Evolutionary conservation across 192 early-diverging fungal species (phyloP).

Genomic region (Entomortierella chlamydospora): DNA sequence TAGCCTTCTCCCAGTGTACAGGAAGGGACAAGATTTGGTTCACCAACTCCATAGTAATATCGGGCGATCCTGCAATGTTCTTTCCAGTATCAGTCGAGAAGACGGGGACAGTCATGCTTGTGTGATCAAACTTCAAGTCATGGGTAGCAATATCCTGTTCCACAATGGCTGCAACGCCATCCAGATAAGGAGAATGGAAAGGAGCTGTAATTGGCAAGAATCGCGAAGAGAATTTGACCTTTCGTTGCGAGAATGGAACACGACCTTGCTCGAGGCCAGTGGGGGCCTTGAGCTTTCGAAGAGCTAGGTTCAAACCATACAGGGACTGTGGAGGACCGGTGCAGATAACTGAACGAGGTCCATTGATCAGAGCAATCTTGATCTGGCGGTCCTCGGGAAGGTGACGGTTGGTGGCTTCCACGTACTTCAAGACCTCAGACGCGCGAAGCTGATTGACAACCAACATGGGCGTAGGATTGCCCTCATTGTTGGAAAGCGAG

Average conservation of each 20-base stretch:
- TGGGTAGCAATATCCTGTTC: constrained; percentile 76
- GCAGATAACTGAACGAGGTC: constrained; percentile 88
- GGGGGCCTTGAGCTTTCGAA: constrained; percentile 93
- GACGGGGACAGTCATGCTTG: constrained; percentile 79
- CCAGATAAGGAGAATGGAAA: constrained; percentile 89
- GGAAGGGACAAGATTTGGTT: constrained; percentile 76
- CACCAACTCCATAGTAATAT: constrained; percentile 76
- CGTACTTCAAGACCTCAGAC: constrained; percentile 85
- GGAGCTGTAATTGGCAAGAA: constrained; percentile 94
- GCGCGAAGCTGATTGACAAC: constrained; percentile 86
- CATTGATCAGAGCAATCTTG: constrained; percentile 89
- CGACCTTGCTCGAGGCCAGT: constrained; percentile 88
- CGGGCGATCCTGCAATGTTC: constrained; percentile 70
- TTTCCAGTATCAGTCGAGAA: constrained; percentile 85
- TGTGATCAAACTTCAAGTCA: constrained; percentile 70
- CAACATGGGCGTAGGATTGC: constrained; percentile 93
- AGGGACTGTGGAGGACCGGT: constrained; percentile 92
- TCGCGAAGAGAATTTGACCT: constrained; percentile 89
- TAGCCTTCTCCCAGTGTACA: constrained; percentile 82
- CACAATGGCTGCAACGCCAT: constrained; percentile 70
- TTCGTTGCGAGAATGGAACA: constrained; percentile 89
- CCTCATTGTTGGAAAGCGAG: constrained; percentile 89
- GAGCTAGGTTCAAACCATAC: constrained; percentile 90
- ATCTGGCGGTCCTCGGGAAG: constrained; percentile 86
- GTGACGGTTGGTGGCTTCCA: constrained; percentile 89